A percentile compares a stretch with the other conserved stretches of the same genome.
Evolutionary conservation across 2,329 filamentous ascomycete genomes (phyloP).

Genomic region (Fulvia fulva): DNA sequence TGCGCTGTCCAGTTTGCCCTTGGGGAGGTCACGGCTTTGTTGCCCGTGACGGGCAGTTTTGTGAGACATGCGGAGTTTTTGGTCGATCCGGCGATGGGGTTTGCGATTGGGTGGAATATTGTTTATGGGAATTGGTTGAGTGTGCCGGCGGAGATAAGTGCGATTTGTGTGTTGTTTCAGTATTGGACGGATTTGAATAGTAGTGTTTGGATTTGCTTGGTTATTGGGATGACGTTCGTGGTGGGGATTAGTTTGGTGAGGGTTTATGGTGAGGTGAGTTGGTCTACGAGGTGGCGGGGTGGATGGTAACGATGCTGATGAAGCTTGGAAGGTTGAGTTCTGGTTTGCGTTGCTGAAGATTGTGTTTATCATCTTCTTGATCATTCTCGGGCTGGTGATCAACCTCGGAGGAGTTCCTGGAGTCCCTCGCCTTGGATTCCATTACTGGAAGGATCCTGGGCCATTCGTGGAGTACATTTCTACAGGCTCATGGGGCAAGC

Average conservation of each 20-base stretch:
- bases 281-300: background rate
- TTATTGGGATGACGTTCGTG: constrained; percentile 32
- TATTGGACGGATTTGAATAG: constrained; percentile 34
- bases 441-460: constrained; percentile 43
- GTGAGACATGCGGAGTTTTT: constrained; percentile 50
- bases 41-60: constrained; percentile 51
- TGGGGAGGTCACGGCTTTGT: constrained; percentile 49
- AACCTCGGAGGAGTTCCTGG: constrained; percentile 42
- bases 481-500: constrained; percentile 35
- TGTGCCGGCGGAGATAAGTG: constrained; percentile 33
- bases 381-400: constrained; percentile 42
- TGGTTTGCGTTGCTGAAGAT: constrained; percentile 46
- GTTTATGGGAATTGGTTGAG: constrained; percentile 29
- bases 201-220: constrained; percentile 33
- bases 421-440: constrained; percentile 41
- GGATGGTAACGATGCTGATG: background rate
- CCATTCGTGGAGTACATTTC: constrained; percentile 42
- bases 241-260: constrained; percentile 32
- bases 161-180: constrained; percentile 30
- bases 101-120: constrained; percentile 26
- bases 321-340: constrained; percentile 41
- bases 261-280: constrained; percentile 37
- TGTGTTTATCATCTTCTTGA: constrained; percentile 42
- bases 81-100: constrained; percentile 45
- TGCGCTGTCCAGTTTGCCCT: constrained; percentile 50